phyloP scores from a whole-genome alignment of 768 basidiomycete species.

The Termitomyces titanicus region DNA sequence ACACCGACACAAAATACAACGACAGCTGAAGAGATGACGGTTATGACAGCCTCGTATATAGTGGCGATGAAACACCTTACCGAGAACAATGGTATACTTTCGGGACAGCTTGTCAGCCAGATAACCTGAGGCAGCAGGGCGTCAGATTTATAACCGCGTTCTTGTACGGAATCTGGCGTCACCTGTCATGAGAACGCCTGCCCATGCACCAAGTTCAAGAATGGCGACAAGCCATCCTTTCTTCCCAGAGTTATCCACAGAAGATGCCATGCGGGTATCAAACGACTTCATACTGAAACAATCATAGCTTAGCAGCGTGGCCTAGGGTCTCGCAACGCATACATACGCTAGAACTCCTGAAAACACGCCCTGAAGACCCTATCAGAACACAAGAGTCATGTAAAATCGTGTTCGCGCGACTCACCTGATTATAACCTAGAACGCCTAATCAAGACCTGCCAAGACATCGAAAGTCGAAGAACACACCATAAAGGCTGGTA shows the following conservation, averaged over 20 bases:
- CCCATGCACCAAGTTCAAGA: conserved; percentile 73
- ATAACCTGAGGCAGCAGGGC: conserved; percentile 32
- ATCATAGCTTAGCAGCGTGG: not conserved
- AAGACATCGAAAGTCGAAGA: conserved; percentile 3
- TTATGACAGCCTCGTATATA: conserved; percentile 1
- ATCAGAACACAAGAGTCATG: not conserved
- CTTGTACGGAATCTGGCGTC: not conserved
- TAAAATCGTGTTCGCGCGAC: conserved; percentile 5
- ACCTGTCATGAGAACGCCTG: conserved; percentile 71
- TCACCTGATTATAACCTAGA: conserved; percentile 63
- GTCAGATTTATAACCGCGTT: not conserved
- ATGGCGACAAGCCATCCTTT: conserved; percentile 76
- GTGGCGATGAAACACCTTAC: conserved; percentile 23
- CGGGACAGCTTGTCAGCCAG: conserved; percentile 71
- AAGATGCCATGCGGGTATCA: conserved; percentile 50
- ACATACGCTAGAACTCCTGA: conserved; percentile 63
- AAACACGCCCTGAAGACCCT: conserved; percentile 57
- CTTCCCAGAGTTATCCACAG: conserved; percentile 44
- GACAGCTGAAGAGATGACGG: conserved; percentile 40
- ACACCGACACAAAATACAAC: conserved; percentile 68
- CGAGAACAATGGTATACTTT: conserved; percentile 66
- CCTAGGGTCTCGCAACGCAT: not conserved
- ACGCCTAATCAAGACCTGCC: not conserved
- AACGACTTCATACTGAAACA: conserved; percentile 49
- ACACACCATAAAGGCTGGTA: conserved; percentile 61